Percentiles rank a stretch among this genome's conserved stretches.
Conservation (phyloP, 2,329 filamentous ascomycete genomes). For the Fusarium devonianum region DNA sequence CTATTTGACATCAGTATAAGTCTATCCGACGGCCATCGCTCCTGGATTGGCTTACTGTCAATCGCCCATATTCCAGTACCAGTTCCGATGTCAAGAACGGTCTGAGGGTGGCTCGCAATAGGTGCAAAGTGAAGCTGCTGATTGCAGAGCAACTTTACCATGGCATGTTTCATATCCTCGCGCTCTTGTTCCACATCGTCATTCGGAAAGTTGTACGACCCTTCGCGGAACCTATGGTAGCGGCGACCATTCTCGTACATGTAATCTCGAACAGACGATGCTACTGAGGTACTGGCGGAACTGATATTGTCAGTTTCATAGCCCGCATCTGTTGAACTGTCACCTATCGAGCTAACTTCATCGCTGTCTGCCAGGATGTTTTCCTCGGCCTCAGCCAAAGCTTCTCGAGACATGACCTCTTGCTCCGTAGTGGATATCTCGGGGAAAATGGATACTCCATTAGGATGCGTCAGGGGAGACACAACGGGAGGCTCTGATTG, state of each 20-base stretch:
- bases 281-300: constrained; percentile 49
- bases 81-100: constrained; percentile 65
- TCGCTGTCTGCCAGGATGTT: constrained; percentile 48
- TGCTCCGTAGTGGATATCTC: constrained; percentile 46
- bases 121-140: constrained; percentile 61
- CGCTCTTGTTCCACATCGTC: constrained; percentile 67
- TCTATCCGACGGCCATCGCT: not conserved
- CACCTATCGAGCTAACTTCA: constrained; percentile 33
- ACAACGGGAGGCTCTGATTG: constrained; percentile 34
- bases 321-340: constrained; percentile 45
- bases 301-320: constrained; percentile 49
- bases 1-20: constrained; percentile 39
- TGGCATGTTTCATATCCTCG: constrained; percentile 64
- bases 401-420: constrained; percentile 47
- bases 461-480: constrained; percentile 49
- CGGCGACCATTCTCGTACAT: constrained; percentile 64
- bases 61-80: constrained; percentile 68
- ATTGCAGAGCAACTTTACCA: constrained; percentile 58
- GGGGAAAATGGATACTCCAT: constrained; percentile 49
- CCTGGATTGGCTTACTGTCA: constrained; percentile 50
- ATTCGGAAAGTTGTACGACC: constrained; percentile 65
- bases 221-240: constrained; percentile 64
- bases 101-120: constrained; percentile 54
- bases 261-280: constrained; percentile 57
- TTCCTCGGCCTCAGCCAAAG: constrained; percentile 47